phyloP scores from a whole-genome alignment of 306 rosid genomes.

The Vicia sativa region DNA sequence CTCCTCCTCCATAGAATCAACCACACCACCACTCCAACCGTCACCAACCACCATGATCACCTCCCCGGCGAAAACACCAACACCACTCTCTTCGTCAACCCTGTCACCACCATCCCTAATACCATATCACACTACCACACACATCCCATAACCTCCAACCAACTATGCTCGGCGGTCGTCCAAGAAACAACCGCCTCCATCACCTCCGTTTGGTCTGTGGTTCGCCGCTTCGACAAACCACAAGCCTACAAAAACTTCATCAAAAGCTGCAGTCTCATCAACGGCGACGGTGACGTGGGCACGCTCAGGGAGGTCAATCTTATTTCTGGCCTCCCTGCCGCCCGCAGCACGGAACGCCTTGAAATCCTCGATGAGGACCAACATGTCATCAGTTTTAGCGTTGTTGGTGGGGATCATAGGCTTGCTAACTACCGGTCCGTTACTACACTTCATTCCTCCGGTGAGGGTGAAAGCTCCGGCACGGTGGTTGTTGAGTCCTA shows the following conservation, averaged over 20 bases:
- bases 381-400: constrained; percentile 89
- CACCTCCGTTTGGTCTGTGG: constrained; percentile 84
- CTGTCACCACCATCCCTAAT: constrained; percentile 42
- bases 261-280: constrained; percentile 80
- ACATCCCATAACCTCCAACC: constrained; percentile 48
- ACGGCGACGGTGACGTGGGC: constrained; percentile 81
- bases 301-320: constrained; percentile 77
- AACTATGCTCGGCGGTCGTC: constrained; percentile 76
- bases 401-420: constrained; percentile 89
- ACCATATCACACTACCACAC: constrained; percentile 62
- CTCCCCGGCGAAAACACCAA: neutral
- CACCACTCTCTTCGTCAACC: neutral
- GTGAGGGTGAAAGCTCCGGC: constrained; percentile 35
- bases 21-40: neutral
- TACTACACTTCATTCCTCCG: constrained; percentile 64
- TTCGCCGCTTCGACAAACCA: constrained; percentile 91
- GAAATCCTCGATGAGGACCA: constrained; percentile 92
- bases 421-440: constrained; percentile 78
- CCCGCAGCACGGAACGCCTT: constrained; percentile 78
- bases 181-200: constrained; percentile 80
- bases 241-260: constrained; percentile 90
- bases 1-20: constrained; percentile 54
- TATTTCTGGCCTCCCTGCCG: constrained; percentile 90
- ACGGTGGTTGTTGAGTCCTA: constrained; percentile 88
- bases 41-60: constrained; percentile 7